Evolutionary conservation across 345 rosid genomes (phyloP), one percentile per base, ranked within the genome.

Genomic region (Microthlaspi erraticum): DNA sequence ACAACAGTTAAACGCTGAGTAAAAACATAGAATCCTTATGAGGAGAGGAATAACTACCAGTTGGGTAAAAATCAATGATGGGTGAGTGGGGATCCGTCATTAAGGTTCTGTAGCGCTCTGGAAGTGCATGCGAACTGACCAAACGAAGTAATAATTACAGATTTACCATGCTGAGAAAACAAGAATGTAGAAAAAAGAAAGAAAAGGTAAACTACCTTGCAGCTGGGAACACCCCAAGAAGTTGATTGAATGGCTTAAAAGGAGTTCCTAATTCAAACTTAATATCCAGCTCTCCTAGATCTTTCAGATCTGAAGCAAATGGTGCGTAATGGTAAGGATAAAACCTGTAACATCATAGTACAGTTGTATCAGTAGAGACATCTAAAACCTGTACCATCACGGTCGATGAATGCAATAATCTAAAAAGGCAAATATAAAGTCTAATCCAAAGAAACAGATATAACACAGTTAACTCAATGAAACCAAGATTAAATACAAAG

Each of bases 281-380:
- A 43, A 89, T 89, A 58, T 92, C 63, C 78, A 94, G 76, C 82
- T 89, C 79, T 58, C 77, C 91, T 17, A 94, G 95, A 78, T 82
- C 87, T 76, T 82, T 94, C 41, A 94, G 86, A 87, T 94, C 99
- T 73, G 98, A 92, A 60, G 99, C 99, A 86, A 94, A 94, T 56
- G 99, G 99, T 32, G 99, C 99, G 84, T 94, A 94, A 63, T 94
- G 99, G 67, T 91, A 94, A 10, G 97, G 99, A 79, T 89, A 94
- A 81, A 89, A 94, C 96, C 96, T 87, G 85, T 26, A 63, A 54
- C 81, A 83, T 33, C 34, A 63, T 49, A 78, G 54, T 48, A 64
- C 42, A 50, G 14, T 5, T 70, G 38, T 39, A 57, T 69, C 36
- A 60, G 32, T 16, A 20, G 16, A 33, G 34, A 49, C 11, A 61